Evolutionary conservation across 1,284 basidiomycete genomes (phyloP).

Genomic region (Puccinia triticina): DNA sequence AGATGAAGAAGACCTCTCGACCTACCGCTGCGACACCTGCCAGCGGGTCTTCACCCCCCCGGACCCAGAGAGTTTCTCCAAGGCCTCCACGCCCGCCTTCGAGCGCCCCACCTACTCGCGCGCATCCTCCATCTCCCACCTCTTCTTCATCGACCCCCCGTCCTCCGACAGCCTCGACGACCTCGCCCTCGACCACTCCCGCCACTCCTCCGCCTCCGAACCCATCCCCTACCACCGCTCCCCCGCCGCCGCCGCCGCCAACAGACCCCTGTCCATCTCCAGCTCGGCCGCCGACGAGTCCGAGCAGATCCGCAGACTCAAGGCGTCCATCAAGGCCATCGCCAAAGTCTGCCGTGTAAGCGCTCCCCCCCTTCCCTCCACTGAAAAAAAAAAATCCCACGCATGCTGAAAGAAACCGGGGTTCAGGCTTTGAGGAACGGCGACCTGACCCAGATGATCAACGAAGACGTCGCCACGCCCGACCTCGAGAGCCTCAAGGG

Average conservation of each 20-base stretch:
- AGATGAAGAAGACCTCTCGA: slow-evolving; percentile 21
- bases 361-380: background rate
- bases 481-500: slow-evolving; percentile 48
- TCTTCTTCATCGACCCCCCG: slow-evolving; percentile 7
- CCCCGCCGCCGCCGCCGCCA: slow-evolving; percentile 2
- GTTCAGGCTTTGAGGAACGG: slow-evolving; percentile 46
- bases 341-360: slow-evolving; percentile 51
- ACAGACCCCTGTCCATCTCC: slow-evolving; percentile 19
- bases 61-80: slow-evolving; percentile 24
- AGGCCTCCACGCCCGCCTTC: slow-evolving; percentile 34
- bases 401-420: background rate
- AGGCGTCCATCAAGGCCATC: slow-evolving; percentile 50
- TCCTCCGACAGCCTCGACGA: background rate
- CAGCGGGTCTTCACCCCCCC: slow-evolving; percentile 5
- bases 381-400: background rate
- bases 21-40: slow-evolving; percentile 30
- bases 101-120: slow-evolving; percentile 37
- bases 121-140: slow-evolving; percentile 29
- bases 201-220: slow-evolving; percentile 35
- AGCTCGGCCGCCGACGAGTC: slow-evolving; percentile 36
- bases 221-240: slow-evolving; percentile 3
- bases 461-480: slow-evolving; percentile 49
- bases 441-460: slow-evolving; percentile 49
- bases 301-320: slow-evolving; percentile 49
- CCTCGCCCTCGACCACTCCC: slow-evolving; percentile 24